These are phyloP conservation scores for Botrytis byssoidea DNA, from an alignment of 2,329 filamentous ascomycete species.

Conservation along the genomic window DNA sequence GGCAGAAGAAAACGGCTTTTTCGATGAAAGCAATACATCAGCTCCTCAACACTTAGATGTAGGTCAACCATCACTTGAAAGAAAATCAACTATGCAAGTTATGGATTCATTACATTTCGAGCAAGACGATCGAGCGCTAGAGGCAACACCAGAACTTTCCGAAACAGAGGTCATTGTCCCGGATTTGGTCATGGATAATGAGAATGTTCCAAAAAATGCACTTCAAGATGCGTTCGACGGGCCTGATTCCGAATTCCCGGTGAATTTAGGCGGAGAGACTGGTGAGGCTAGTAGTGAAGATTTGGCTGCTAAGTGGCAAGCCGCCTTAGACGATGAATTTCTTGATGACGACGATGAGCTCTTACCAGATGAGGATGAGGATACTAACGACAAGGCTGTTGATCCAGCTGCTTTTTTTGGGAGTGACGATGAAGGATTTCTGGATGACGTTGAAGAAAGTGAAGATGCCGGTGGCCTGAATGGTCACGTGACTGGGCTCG, in stretches of 20 bases:
- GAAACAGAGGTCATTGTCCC: slow-evolving; percentile 21
- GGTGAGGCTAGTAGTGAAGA: slow-evolving; percentile 50
- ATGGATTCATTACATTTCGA: slow-evolving; percentile 50
- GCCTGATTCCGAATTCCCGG: slow-evolving; percentile 33
- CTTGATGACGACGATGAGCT: slow-evolving; percentile 56
- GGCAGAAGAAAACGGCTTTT: slow-evolving; percentile 56
- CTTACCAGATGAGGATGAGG: slow-evolving; percentile 55
- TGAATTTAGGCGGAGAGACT: slow-evolving; percentile 34
- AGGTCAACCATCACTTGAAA: slow-evolving; percentile 47
- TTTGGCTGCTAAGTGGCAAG: slow-evolving; percentile 78
- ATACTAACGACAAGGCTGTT: slow-evolving; percentile 47
- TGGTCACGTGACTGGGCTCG: slow-evolving; percentile 36
- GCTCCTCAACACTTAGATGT: slow-evolving; percentile 29
- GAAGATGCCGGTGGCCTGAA: slow-evolving; percentile 33
- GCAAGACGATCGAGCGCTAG: slow-evolving; percentile 26
- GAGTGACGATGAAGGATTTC: slow-evolving; percentile 81
- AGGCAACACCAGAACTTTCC: slow-evolving; percentile 24
- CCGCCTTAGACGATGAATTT: slow-evolving; percentile 73
- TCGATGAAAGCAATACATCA: slow-evolving; percentile 42
- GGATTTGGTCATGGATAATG: neutral
- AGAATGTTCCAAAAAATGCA: slow-evolving; percentile 24
- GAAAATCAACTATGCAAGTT: slow-evolving; percentile 70
- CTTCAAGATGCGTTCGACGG: slow-evolving; percentile 34
- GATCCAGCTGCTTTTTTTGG: slow-evolving; percentile 68
- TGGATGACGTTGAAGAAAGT: slow-evolving; percentile 55